Conservation (phyloP, 768 basidiomycete species). For the Russula virescens region DNA sequence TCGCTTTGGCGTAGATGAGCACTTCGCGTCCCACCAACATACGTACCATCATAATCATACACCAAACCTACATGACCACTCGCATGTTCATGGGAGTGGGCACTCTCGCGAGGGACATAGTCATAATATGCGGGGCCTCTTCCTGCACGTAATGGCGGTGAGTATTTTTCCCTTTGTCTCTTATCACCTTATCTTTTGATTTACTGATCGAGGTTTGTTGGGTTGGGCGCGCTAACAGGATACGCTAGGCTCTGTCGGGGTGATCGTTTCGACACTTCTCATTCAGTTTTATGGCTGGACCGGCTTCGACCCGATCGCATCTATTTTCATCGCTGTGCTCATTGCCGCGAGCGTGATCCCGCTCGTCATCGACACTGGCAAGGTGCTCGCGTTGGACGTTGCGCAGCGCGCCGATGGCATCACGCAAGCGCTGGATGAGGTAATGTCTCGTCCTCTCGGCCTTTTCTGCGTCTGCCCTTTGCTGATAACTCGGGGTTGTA, state of each 20-base stretch:
- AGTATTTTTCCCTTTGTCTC: conserved; percentile 28
- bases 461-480: neutral
- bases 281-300: conserved; percentile 98
- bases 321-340: conserved; percentile 89
- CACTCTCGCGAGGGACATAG: conserved; percentile 76
- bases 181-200: neutral
- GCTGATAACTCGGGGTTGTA: neutral
- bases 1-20: conserved; percentile 48
- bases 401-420: conserved; percentile 54
- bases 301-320: conserved; percentile 97
- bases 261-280: conserved; percentile 92
- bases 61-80: conserved; percentile 47
- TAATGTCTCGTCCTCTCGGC: conserved; percentile 31
- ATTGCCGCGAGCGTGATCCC: conserved; percentile 96
- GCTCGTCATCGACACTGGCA: conserved; percentile 89
- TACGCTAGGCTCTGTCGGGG: conserved; percentile 94
- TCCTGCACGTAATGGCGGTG: conserved; percentile 94
- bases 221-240: conserved; percentile 44
- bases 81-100: conserved; percentile 38
- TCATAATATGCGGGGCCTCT: conserved; percentile 99
- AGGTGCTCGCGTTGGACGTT: conserved; percentile 81
- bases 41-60: conserved; percentile 29
- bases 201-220: conserved; percentile 12
- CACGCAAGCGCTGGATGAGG: conserved; percentile 57
- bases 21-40: conserved; percentile 42